Evolutionary conservation across 441 rosid species (phyloP), one percentile per base, ranked within the genome.

Genomic region (Geranium incanum): DNA sequence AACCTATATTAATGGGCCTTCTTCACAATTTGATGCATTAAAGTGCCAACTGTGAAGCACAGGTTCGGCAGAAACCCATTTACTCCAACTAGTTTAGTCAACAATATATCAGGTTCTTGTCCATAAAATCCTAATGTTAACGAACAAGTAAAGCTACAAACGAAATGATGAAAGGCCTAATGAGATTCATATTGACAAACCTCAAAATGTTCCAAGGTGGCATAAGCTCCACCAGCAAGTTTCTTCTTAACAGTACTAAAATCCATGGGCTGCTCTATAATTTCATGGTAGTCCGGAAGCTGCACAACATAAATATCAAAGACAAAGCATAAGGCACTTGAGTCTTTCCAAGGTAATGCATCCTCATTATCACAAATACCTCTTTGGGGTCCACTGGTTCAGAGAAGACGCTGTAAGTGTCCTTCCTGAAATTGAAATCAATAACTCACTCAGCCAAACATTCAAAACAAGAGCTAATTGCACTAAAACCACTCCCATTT

Each of bases 321-420:
- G 23, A 3, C 9, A 45, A 62, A 9, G 19, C 55, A 41, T 0
- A 21, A 45, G 36, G 69, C 16, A 48, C 16, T 48, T 48, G 16
- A 3, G n/a, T 12, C 9, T 11, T 45, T 3, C 5, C 43, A 4
- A 39, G 55, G 55, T 12, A 11, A 36, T 21, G 41, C 65, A 70
- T 74, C 48, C 6, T 65, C 62, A 45, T 45, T n/a, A 45, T 2
- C 16, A 13, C 57, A 60, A 66, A 45, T 76, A 86, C 91, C 91
- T 88, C 88, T 73, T 88, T 86, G 23, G 88, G 89, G 81, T 90
- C 92, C 82, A 87, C 96, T 0, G 94, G 94, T 67, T 90, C 96
- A 0, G 94, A 86, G 79, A 86, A 90, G 19, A 90, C 96, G 48
- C 96, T 92, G 72, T 88, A 90, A 0, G 84, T 84, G 77, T 90